These are phyloP conservation scores for Paraphaeosphaeria minitans DNA, from an alignment of 2,329 filamentous ascomycete species.

Conservation along the genomic window DNA sequence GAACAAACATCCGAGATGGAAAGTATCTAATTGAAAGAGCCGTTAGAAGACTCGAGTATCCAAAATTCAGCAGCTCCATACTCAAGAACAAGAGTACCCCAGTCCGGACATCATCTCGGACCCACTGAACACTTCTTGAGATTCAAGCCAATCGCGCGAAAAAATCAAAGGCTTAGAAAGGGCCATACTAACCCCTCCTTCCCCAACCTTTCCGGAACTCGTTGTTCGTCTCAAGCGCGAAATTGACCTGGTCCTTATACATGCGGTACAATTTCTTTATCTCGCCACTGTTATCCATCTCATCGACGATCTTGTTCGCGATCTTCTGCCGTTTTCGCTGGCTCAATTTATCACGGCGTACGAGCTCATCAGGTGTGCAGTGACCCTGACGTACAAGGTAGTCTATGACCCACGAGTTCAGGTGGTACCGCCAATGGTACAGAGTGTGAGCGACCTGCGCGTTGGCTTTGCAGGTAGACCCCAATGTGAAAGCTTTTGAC, in stretches of 20 bases:
- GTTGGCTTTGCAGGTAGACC: constrained; percentile 61
- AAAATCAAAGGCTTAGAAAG: neutral
- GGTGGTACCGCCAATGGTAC: constrained; percentile 75
- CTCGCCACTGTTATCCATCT: constrained; percentile 65
- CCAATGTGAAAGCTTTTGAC: constrained; percentile 36
- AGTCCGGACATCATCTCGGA: neutral
- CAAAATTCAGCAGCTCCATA: neutral
- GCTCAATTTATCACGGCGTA: constrained; percentile 66
- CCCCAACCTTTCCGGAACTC: constrained; percentile 33
- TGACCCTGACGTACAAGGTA: constrained; percentile 65
- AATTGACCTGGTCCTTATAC: constrained; percentile 64
- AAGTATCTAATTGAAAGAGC: neutral
- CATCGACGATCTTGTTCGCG: constrained; percentile 67
- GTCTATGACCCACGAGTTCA: constrained; percentile 73
- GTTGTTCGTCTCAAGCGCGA: constrained; percentile 38
- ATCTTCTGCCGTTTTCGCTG: constrained; percentile 63
- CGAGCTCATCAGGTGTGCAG: constrained; percentile 61
- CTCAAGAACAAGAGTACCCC: neutral
- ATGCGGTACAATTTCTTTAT: constrained; percentile 67
- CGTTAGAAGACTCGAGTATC: neutral
- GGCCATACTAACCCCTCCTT: constrained; percentile 7
- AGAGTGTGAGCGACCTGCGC: constrained; percentile 73
- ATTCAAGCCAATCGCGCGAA: neutral
- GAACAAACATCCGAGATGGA: neutral
- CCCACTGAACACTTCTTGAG: neutral